phyloP scores from a whole-genome alignment of 192 early-diverging fungal genomes.

The Phycomyces blakesleeanus region DNA sequence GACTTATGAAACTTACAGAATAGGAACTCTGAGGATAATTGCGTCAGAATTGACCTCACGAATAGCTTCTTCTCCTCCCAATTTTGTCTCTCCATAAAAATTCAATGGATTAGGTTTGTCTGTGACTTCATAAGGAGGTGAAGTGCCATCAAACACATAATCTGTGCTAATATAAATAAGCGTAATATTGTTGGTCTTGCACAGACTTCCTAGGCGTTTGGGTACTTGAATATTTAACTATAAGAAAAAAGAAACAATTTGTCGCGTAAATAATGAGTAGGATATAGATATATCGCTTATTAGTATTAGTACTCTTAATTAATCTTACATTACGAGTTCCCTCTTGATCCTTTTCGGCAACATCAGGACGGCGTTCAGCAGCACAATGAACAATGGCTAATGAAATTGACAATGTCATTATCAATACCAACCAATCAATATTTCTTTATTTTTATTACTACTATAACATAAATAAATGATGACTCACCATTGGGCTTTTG shows the following conservation, averaged over 20 bases:
- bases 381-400: conserved; percentile 78
- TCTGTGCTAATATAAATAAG: conserved; percentile 86
- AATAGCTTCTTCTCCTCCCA: conserved; percentile 67
- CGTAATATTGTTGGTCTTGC: conserved; percentile 47
- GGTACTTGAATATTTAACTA: conserved; percentile 69
- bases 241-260: background rate
- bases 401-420: background rate
- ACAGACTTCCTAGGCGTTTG: conserved; percentile 48
- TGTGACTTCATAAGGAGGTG: conserved; percentile 71
- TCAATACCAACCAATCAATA: too few relatives aligned
- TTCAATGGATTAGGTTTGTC: conserved; percentile 74
- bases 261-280: background rate
- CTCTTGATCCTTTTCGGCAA: conserved; percentile 62
- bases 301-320: too few relatives aligned
- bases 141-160: conserved; percentile 90
- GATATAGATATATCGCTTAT: background rate
- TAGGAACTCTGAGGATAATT: conserved; percentile 73
- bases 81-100: conserved; percentile 81
- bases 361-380: conserved; percentile 82
- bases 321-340: conserved; percentile 46
- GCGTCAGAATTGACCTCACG: conserved; percentile 49
- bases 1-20: conserved; percentile 47
- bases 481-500: conserved; percentile 55
- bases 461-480: background rate
- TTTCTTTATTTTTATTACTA: background rate